Evolutionary conservation across 192 early-diverging fungal genomes (phyloP).

Genomic region (Backusella luteola): DNA sequence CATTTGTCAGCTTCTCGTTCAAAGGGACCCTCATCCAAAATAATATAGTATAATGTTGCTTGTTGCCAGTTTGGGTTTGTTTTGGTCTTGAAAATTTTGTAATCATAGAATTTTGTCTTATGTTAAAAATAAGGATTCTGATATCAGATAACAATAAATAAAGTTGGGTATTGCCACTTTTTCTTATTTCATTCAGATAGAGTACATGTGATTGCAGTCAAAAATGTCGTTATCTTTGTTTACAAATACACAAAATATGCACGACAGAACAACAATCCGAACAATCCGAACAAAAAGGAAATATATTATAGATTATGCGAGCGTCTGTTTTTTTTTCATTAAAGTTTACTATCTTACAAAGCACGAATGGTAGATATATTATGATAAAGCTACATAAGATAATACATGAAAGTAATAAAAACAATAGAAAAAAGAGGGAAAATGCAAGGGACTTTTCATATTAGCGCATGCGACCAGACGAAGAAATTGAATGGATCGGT

Average conservation of each 20-base stretch:
- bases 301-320: slow-evolving; percentile 4
- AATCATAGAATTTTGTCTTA: not conserved
- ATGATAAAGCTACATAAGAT: not conserved
- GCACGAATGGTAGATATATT: not conserved
- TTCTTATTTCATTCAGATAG: not conserved
- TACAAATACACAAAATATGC: slow-evolving; percentile 7
- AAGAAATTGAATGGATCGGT: not conserved
- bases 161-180: not conserved
- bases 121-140: not conserved
- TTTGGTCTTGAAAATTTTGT: not conserved
- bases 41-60: not conserved
- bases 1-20: not conserved
- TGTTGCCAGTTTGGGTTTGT: not conserved
- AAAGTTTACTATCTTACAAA: slow-evolving; percentile 2
- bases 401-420: not conserved
- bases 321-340: not conserved
- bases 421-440: not conserved
- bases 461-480: not conserved
- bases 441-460: not conserved
- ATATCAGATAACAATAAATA: slow-evolving; percentile 11
- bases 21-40: not conserved
- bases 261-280: slow-evolving; percentile 4
- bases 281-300: slow-evolving; percentile 4
- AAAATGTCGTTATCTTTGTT: slow-evolving; percentile 9
- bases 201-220: slow-evolving; percentile 1